A percentile compares a stretch with the other conserved stretches of the same genome.
Conservation (phyloP, 106 monocot species). For the Hemerocallis citrina region DNA sequence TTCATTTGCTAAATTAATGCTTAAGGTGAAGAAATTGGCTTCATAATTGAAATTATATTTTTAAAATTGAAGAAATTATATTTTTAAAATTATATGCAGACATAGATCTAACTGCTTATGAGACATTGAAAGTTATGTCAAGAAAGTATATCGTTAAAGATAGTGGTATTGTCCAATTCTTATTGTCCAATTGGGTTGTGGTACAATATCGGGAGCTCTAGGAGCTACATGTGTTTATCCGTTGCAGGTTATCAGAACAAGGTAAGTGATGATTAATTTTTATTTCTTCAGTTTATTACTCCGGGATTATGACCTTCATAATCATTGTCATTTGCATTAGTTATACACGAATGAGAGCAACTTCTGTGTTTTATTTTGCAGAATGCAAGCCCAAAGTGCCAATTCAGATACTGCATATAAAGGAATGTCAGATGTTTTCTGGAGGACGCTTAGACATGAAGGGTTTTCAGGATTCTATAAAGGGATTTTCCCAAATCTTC, state of each 20-base stretch:
- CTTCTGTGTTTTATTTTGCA: conserved; percentile 16
- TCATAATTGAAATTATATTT: too few relatives aligned
- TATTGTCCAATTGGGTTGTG: conserved; percentile 87
- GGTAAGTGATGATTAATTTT: conserved; percentile 21
- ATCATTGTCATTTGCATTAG: background rate
- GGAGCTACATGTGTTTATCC: conserved; percentile 97
- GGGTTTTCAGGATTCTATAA: conserved; percentile 83
- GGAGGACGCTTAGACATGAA: conserved; percentile 71
- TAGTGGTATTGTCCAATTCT: conserved; percentile 42
- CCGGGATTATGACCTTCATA: background rate
- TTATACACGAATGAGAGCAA: background rate
- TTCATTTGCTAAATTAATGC: too few relatives aligned
- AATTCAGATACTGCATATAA: conserved; percentile 38
- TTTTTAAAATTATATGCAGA: too few relatives aligned
- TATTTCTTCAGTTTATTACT: background rate
- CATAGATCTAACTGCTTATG: conserved; percentile 90
- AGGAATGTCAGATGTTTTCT: conserved; percentile 84
- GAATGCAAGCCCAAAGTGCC: conserved; percentile 80
- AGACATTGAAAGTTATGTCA: conserved; percentile 87
- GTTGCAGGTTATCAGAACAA: conserved; percentile 93
- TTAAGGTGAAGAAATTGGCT: too few relatives aligned
- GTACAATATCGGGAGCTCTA: conserved; percentile 87
- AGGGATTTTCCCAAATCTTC: conserved; percentile 88
- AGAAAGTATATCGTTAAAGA: conserved; percentile 69
- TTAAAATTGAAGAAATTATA: too few relatives aligned